phyloP scores from a whole-genome alignment of 768 basidiomycete species.

The Hygrocybe coccinea region DNA sequence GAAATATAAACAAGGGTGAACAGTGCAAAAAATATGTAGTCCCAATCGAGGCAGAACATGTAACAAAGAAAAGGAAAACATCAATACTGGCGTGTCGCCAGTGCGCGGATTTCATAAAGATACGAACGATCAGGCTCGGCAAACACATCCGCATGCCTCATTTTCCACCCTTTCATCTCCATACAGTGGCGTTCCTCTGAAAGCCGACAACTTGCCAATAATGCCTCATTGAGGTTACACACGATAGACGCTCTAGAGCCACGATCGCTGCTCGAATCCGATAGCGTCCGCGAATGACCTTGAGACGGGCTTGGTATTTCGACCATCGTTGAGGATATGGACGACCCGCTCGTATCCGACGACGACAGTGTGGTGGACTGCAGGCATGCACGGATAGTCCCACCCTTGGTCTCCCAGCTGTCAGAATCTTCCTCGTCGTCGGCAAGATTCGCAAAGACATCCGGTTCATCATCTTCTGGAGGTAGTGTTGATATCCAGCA shows the following conservation, averaged over 20 bases:
- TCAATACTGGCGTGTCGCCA: slow-evolving; percentile 82
- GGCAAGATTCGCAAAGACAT: slow-evolving; percentile 89
- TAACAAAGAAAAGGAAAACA: slow-evolving; percentile 14
- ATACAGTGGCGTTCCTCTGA: slow-evolving; percentile 79
- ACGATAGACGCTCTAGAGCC: slow-evolving; percentile 77
- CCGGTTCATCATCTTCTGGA: slow-evolving; percentile 89
- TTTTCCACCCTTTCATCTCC: slow-evolving; percentile 83
- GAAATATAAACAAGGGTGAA: slow-evolving; percentile 11
- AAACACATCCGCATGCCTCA: slow-evolving; percentile 34
- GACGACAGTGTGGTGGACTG: slow-evolving; percentile 31
- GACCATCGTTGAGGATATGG: slow-evolving; percentile 24
- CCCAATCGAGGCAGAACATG: slow-evolving; percentile 16
- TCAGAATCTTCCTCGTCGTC: slow-evolving; percentile 85
- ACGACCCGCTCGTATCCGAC: slow-evolving; percentile 21
- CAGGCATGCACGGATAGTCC: slow-evolving; percentile 68
- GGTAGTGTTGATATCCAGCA: slow-evolving; percentile 87
- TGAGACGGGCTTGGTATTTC: slow-evolving; percentile 57
- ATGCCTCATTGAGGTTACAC: slow-evolving; percentile 69
- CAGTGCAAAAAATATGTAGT: no score
- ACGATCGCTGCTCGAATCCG: slow-evolving; percentile 74
- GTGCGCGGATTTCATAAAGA: slow-evolving; percentile 77
- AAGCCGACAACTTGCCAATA: slow-evolving; percentile 62
- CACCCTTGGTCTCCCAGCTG: slow-evolving; percentile 66
- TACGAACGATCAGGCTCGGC: slow-evolving; percentile 54
- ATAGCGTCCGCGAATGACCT: slow-evolving; percentile 60